Percentiles rank a stretch among this genome's conserved stretches.
Conservation (phyloP, 1,284 basidiomycete genomes). For the Leccinum angustisporum region DNA sequence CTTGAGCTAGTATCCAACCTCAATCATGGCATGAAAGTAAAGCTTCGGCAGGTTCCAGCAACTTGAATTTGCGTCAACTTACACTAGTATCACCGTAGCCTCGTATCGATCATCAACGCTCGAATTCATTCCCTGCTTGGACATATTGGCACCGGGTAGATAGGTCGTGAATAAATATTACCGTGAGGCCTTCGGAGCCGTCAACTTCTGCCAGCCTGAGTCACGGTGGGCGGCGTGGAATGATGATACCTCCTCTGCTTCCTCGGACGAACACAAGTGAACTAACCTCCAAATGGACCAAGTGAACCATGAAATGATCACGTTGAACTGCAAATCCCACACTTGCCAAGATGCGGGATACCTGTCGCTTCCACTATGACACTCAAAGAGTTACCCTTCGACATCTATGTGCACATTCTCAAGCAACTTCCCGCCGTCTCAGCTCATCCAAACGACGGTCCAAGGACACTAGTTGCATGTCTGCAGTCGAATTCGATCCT, state of each 20-base stretch:
- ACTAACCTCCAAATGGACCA: background rate
- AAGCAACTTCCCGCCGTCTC: constrained; percentile 27
- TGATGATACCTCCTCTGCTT: background rate
- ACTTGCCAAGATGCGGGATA: background rate
- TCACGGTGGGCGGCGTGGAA: background rate
- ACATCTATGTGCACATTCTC: constrained; percentile 34
- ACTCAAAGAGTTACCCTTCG: constrained; percentile 28
- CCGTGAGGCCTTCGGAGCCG: background rate
- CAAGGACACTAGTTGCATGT: constrained; percentile 29
- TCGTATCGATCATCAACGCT: background rate
- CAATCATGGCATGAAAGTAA: background rate
- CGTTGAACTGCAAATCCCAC: background rate
- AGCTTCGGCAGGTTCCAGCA: background rate
- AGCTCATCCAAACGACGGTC: constrained; percentile 19
- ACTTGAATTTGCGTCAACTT: too few species aligned
- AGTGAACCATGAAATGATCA: background rate
- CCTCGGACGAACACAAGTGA: background rate
- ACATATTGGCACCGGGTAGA: background rate
- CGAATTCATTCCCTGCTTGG: background rate
- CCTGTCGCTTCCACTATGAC: constrained; percentile 20
- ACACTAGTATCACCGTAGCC: too few species aligned
- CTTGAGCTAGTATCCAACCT: too few species aligned
- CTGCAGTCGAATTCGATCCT: constrained; percentile 25
- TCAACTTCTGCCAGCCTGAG: background rate
- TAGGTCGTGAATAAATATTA: background rate